A percentile compares a stretch with the other conserved stretches of the same genome.
Evolutionary conservation across 441 rosid species (phyloP).

Genomic region (Viola pubescens): DNA sequence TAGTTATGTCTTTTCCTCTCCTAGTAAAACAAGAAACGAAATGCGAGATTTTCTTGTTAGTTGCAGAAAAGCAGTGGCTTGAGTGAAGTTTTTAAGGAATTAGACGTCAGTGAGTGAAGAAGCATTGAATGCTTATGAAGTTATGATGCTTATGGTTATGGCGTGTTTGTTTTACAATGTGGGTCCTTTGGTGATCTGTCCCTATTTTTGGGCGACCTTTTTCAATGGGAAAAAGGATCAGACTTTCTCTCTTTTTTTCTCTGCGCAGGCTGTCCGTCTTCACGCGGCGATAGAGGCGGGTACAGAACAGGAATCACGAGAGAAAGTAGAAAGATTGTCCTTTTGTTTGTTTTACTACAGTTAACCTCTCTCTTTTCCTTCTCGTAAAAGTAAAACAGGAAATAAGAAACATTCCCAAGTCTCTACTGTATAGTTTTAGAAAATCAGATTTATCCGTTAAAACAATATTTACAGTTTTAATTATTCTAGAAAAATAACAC

Average conservation of each 20-base stretch:
- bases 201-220: constrained; percentile 1
- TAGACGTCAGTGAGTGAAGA: neutral
- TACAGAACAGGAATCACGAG: neutral
- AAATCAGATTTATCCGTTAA: too few species aligned
- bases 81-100: neutral
- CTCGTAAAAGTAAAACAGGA: neutral
- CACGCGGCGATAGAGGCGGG: constrained; percentile 1
- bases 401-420: too few species aligned
- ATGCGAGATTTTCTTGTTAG: neutral
- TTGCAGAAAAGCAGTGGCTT: neutral
- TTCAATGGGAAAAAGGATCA: neutral
- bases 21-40: neutral
- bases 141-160: neutral
- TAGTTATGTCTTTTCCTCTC: neutral
- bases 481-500: too few species aligned
- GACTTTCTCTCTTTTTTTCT: neutral
- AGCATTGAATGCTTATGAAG: constrained; percentile 9
- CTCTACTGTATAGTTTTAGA: too few species aligned
- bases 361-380: neutral
- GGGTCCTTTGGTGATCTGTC: constrained; percentile 3
- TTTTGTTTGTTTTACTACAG: neutral
- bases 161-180: neutral
- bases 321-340: neutral
- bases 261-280: neutral
- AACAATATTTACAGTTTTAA: too few species aligned